These are phyloP conservation scores for Colletotrichum sidae DNA, from an alignment of 2,329 filamentous ascomycete species.

Conservation along the genomic window DNA sequence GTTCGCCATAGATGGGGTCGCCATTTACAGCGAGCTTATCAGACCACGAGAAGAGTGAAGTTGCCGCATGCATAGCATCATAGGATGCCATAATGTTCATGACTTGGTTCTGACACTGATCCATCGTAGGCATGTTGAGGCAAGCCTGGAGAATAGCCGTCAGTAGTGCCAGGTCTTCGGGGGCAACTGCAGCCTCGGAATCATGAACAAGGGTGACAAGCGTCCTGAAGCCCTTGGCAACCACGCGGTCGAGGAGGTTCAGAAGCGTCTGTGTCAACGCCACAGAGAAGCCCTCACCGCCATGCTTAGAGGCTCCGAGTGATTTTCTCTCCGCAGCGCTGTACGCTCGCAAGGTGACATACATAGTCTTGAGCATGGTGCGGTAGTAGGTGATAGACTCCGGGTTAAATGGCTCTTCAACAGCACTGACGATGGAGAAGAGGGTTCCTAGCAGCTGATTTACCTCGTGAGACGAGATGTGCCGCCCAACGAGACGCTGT, in stretches of 20 bases:
- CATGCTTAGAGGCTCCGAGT: conserved; percentile 30
- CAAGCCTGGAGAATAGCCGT: conserved; percentile 90
- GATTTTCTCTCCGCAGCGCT: conserved; percentile 50
- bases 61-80: conserved; percentile 82
- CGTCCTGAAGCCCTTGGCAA: conserved; percentile 84
- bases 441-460: conserved; percentile 63
- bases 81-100: conserved; percentile 77
- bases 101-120: conserved; percentile 77
- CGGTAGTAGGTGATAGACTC: conserved; percentile 79
- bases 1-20: conserved; percentile 92
- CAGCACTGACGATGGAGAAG: conserved; percentile 63
- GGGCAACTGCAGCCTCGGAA: conserved; percentile 70
- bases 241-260: conserved; percentile 82
- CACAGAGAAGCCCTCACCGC: conserved; percentile 52
- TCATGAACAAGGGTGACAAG: conserved; percentile 87
- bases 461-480: conserved; percentile 61
- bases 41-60: conserved; percentile 92
- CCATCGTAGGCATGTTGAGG: conserved; percentile 80
- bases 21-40: conserved; percentile 81
- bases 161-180: conserved; percentile 86
- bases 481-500: conserved; percentile 77
- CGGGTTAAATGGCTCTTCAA: conserved; percentile 64
- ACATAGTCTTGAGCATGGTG: conserved; percentile 84
- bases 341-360: conserved; percentile 80
- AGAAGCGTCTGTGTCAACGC: conserved; percentile 72